Evolutionary conservation across 2,329 filamentous ascomycete genomes (phyloP), one percentile per base, ranked within the genome.

Genomic region (Aspergillus aculeatus): DNA sequence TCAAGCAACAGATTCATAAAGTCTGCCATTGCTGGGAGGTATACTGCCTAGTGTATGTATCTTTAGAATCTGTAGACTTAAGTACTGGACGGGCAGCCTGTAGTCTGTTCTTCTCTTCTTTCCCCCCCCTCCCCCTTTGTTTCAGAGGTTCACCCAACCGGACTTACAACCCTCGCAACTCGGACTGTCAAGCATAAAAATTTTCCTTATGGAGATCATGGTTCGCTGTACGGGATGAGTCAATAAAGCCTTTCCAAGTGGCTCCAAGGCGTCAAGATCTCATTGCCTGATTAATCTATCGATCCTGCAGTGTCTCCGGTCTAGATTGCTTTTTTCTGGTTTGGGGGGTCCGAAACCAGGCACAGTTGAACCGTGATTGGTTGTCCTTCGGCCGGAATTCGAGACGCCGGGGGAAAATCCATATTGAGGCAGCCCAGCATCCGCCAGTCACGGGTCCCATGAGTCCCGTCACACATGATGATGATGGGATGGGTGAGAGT

Each of bases 301-400:
- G 16, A 21, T 6, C 23, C 12, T 35, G 12, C 32, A 54, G 32
- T 54, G 23, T 23, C 24, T 19, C 23, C 52, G 35, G 52, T 26
- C 38, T 31, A 55, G 26, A 44, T 44, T 47, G 26, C 41, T 48
- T 47, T 29, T 55, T 55, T 48, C 16, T 41, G 48, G 19, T 29
- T 29, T 6, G 19, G 53, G 24, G 47, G 53, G 53, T n/a, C 44
- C 53, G 53, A 35, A 47, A 23, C 41, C 53, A 55, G 41, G 53
- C 41, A 55, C 53, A 31, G 32, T 29, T n/a, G 31, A 26, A 47
- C 53, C n/a, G 16, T 44, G 38, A 44, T 44, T n/a, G 38, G 38
- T 9, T 44, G 38, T 16, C 6, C 38, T 44, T 44, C 38, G 38
- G 38, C 38, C 38, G 38, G 38, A 44, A 44, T 16, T 44, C 6